Conservation (phyloP, 768 basidiomycete species). For the Kondoa subrosea region DNA sequence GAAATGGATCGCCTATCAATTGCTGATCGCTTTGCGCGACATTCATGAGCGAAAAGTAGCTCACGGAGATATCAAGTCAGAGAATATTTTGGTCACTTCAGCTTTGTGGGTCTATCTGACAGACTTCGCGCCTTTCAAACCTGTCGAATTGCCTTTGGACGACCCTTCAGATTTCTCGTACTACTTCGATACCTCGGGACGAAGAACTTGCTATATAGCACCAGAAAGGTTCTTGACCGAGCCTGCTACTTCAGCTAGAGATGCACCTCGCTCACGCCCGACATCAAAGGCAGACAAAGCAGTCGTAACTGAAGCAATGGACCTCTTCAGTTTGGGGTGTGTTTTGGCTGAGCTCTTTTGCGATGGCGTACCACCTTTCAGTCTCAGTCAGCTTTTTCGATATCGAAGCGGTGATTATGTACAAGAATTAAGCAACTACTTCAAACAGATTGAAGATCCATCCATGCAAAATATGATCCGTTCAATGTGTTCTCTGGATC, state of each 20-base stretch:
- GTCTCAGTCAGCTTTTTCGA: constrained; percentile 83
- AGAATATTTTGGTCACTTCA: constrained; percentile 88
- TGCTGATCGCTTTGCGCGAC: constrained; percentile 67
- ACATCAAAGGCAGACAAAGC: constrained; percentile 40
- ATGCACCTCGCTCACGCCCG: background rate
- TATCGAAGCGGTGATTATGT: constrained; percentile 66
- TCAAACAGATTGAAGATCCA: constrained; percentile 60
- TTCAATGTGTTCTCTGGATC: constrained; percentile 74
- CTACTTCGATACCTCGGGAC: constrained; percentile 87
- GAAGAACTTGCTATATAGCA: constrained; percentile 86
- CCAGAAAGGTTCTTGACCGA: constrained; percentile 87
- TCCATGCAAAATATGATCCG: constrained; percentile 69
- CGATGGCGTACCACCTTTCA: constrained; percentile 84
- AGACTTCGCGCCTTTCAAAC: constrained; percentile 91
- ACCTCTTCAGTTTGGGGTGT: constrained; percentile 86
- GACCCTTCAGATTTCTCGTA: constrained; percentile 96
- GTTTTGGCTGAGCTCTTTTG: constrained; percentile 90
- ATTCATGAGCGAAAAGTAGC: constrained; percentile 58
- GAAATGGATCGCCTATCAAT: constrained; percentile 93
- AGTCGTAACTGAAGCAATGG: constrained; percentile 84
- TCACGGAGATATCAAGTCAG: constrained; percentile 98
- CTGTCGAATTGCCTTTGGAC: constrained; percentile 82
- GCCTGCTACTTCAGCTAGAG: constrained; percentile 50
- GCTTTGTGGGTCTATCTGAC: constrained; percentile 91
- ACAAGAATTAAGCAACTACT: constrained; percentile 47